Evolutionary conservation across 2,329 filamentous ascomycete species (phyloP), one percentile per base, ranked within the genome.

Genomic region (Onygena corvina): DNA sequence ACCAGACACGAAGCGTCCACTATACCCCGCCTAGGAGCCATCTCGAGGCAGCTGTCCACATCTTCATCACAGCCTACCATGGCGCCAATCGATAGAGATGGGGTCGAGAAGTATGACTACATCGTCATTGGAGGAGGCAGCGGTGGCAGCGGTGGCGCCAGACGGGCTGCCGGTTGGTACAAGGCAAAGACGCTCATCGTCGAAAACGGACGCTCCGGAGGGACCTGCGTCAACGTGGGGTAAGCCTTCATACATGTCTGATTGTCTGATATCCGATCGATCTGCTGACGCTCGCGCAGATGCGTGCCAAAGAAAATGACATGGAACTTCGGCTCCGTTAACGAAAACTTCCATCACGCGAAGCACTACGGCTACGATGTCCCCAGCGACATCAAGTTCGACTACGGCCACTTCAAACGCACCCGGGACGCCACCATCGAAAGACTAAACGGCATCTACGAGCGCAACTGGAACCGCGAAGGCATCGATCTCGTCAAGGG

Each of bases 71-170:
- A 36, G 34, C 29, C 42, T 25, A 52, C 46, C 50, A 54, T 73
- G 71, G 66, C 71, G 52, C 71, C 73, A 12, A 51, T 51, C 46
- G 45, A 52, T 44, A 46, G 23, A 16, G 23, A 69, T 4, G 61
- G 65, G 33, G 61, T 65, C 20, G 68, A 71, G 52, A 66, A 69
- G 50, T 76, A 74, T 58, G 74, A 77, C 57, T 76, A 74, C 55
- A 73, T 77, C 50, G 72, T 76, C 50, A 68, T 76, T 56, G 74
- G 74, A 50, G 74, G 73, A 56, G 74, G 74, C 46, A 73, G 70
- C 53, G 73, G 72, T 53, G 74, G 74, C 31, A 71, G 69, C 54
- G 72, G 69, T 49, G 69, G 71, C 48, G 71, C 68, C 40, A 67
- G 72, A 51, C 64, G 72, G 58, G 72, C 71, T 11, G 66, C 71